phyloP scores from a whole-genome alignment of 805 yeast genomes.

The Metschnikowia hibisci region DNA sequence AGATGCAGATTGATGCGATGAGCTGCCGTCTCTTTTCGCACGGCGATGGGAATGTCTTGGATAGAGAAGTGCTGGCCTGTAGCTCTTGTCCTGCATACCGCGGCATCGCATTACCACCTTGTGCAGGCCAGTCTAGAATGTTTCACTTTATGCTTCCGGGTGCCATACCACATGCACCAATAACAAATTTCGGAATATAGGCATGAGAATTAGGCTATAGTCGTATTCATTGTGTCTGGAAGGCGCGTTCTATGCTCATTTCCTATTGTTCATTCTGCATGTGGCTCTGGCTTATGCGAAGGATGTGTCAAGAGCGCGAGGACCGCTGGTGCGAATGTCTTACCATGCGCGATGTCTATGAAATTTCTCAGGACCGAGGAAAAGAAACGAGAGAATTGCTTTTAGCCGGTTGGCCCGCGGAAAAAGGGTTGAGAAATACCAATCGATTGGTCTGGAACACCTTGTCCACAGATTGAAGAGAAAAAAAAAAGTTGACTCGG shows the following conservation, averaged over 20 bases:
- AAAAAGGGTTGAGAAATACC: no score
- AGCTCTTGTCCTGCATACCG: background rate
- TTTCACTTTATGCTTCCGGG: background rate
- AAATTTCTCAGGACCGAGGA: background rate
- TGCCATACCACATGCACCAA: background rate
- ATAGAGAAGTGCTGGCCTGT: background rate
- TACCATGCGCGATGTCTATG: background rate
- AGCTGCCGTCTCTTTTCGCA: background rate
- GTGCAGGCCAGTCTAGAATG: slow-evolving; percentile 3
- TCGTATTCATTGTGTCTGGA: no score
- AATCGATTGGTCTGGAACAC: no score
- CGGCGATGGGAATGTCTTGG: background rate
- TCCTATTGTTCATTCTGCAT: background rate
- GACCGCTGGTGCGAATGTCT: background rate
- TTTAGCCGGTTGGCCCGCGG: no score
- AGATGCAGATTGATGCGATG: background rate
- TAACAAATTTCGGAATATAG: background rate
- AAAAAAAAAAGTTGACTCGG: no score
- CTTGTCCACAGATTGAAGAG: no score
- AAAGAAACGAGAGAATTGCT: background rate
- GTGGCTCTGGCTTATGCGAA: background rate
- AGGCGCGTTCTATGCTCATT: no score
- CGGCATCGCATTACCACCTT: background rate
- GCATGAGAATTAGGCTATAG: background rate
- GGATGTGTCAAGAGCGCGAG: slow-evolving; percentile 1